Base-by-base conservation (phyloP, 306 rosid species). In the Nissolia schottii region DNA sequence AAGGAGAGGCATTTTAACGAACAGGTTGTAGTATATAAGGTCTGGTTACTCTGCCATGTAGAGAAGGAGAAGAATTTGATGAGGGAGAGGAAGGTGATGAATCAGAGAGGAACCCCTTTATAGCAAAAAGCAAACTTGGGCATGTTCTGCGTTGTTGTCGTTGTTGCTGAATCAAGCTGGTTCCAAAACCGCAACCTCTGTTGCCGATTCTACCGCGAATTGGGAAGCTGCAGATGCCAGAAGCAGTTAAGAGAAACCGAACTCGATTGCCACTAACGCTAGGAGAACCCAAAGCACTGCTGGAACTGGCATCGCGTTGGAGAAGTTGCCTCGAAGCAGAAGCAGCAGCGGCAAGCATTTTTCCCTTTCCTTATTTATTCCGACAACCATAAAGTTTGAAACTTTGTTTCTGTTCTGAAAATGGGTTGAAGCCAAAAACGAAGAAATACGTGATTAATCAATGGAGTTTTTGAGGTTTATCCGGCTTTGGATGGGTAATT, bases 291-390 rank as follows among this genome's bases (percentile, higher is more conserved):
- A 53, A 25, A 64, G 12, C 16, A 58, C 67, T 46, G 57, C 16
- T 57, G 23, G 57, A 76, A 29, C 55, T 40, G 11, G 66, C 84
- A 58, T 76, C 79, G 70, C 71, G 67, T 57, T 76, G 85, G 65
- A 81, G 75, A 81, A 81, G 64, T 23, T 79, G 74, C 45, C 62
- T 63, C n/a, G 87, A 83, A 45, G 87, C 81, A 65, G 70, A 76
- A 57, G 85, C 77, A 49, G 81, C 85, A 27, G 74, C 82, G 14
- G 87, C 87, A 1, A 83, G 82, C 87, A 83, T 83, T 67, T 35
- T 67, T 50, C 2, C 27, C 6, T 22, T 16, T 4, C 6, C 4
- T 3, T 12, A 9, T 5, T 40, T 40, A 2, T 50, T 16, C 28
- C 0, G 11, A 29, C 27, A 54, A 18, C 15, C 32, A 13, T 24